Evolutionary conservation across 2,329 filamentous ascomycete species (phyloP), one percentile per base, ranked within the genome.

Genomic region (Fulvia fulva): DNA sequence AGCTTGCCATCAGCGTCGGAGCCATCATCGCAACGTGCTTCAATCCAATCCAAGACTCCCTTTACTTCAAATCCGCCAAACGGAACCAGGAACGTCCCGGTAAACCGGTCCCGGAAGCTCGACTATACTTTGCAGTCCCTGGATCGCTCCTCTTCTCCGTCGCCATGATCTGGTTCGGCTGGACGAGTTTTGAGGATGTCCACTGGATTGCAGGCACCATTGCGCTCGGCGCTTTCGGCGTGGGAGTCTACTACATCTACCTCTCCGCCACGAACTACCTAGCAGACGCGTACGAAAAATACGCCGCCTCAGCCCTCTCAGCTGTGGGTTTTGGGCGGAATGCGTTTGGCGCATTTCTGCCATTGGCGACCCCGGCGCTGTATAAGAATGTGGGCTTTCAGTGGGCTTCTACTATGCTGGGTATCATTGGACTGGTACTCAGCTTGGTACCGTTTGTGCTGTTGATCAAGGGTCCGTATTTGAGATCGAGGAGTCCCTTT

Each of bases 211-310:
- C 80, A 1, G 78, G 80, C 0, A 76, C 82, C 7, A 64, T 82
- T n/a, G 22, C 80, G 71, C 75, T 64, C 1, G 73, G 74, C 0
- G 74, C 80, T 28, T 81, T 80, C 70, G 80, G 80, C 0, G 80
- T 77, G 71, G 76, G 75, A 2, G 80, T 81, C 59, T 81, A 80
- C 58, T 77, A 74, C 2, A 71, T 82, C 0, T 80, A 81, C 44
- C 69, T 81, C 1, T 79, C 79, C 72, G 79, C 78, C 1, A 73
- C 79, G 44, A 75, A 74, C 47, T 81, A 81, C 43, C 68, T 80
- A 11, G 71, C 78, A 0, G 79, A 81, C 61, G 72, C 76, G 1
- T 81, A 81, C 57, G 71, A 72, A 11, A 76, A 76, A 54, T 80
- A 79, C 60, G 77, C 78, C 3, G 78, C 74, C 0, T 78, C 75